Evolutionary conservation across 805 yeast genomes (phyloP), one percentile per base, ranked within the genome.

Genomic region (Saccharomycopsis sp.): DNA sequence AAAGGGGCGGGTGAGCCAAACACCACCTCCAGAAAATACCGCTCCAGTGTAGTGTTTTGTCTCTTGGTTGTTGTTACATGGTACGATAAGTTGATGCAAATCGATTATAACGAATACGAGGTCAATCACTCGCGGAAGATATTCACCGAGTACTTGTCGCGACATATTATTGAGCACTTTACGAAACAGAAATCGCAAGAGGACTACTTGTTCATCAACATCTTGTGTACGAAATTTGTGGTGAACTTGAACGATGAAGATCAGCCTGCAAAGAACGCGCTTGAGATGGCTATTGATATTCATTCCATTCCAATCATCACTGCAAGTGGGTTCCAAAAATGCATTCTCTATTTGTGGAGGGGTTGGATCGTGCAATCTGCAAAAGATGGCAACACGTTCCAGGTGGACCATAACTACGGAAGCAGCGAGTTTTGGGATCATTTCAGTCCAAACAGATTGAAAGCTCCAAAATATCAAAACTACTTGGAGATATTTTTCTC

Each of bases 311-410:
- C 70, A 16, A 77, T 85, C 13, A 82, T 86, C 50, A 77, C 86
- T 2, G 73, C 92, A 0, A 63, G 80, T 5, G 95, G 95, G 0
- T 86, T 75, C 58, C 95, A 86, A 58, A 64, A 94, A 40, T 84
- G 95, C 61, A 70, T 85, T 53, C 76, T 79, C 50, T 86, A 95
- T 94, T 59, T 86, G 37, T 86, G 95, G 95, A 65, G 88, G 42
- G 95, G 95, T 20, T 84, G 95, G 94, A 81, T 86, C 47, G 69
- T 81, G 38, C 95, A 84, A 59, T 71, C 80, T 17, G 71, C 75
- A 8, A 58, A 57, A 9, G 85, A 84, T 53, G 84, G 89, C 5
- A 69, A 72, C 16, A 74, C 75, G 12, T 86, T 79, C 52, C 71
- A 76, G 8, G 59, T 57, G 10, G 85, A 83, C 53, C 83, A 89